Evolutionary conservation across 139 green algal species (phyloP), one percentile per base, ranked within the genome.

Genomic region (Chlamydomonas applanata): DNA sequence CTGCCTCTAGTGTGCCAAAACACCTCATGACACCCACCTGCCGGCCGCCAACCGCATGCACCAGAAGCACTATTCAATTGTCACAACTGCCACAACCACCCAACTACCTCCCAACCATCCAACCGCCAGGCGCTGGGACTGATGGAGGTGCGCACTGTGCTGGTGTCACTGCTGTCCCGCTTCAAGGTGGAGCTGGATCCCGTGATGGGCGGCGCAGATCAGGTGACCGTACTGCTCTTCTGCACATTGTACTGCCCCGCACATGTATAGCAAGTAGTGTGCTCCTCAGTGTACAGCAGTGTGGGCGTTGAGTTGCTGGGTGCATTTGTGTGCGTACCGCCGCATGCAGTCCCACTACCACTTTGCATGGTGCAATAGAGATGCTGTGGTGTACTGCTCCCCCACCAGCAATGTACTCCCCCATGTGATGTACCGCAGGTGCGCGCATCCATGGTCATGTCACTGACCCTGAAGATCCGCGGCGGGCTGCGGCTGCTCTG

Each of bases 91-190:
- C n/a, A n/a, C n/a, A n/a, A n/a, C n/a, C n/a, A n/a, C n/a, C n/a
- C n/a, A n/a, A n/a, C n/a, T n/a, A n/a, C n/a, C n/a, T n/a, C n/a
- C n/a, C n/a, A n/a, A n/a, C n/a, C n/a, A n/a, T n/a, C n/a, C n/a
- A n/a, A n/a, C n/a, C n/a, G 40, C 11, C 78, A 87, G 82, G 76
- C 75, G 0, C 57, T 89, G 64, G 83, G 83, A 2, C 56, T 89
- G 5, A 89, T 86, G 79, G 83, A 89, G 77, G 83, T 89, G 32
- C 74, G 79, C 35, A 83, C 83, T 1, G 77, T 83, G 62, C 74
- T 89, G 62, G 79, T 74, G 20, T 66, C 73, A 29, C 74, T 89
- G 61, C 75, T 86, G 35, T 46, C 46, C 11, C 74, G 83, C 32
- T 89, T 86, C 79, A 59, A 68, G 30, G 80, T 89, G 25, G 67